A percentile compares a stretch with the other conserved stretches of the same genome.
These are phyloP conservation scores for Coniosporium tulheliwenetii DNA, from an alignment of 2,329 filamentous ascomycete species.

Conservation along the genomic window DNA sequence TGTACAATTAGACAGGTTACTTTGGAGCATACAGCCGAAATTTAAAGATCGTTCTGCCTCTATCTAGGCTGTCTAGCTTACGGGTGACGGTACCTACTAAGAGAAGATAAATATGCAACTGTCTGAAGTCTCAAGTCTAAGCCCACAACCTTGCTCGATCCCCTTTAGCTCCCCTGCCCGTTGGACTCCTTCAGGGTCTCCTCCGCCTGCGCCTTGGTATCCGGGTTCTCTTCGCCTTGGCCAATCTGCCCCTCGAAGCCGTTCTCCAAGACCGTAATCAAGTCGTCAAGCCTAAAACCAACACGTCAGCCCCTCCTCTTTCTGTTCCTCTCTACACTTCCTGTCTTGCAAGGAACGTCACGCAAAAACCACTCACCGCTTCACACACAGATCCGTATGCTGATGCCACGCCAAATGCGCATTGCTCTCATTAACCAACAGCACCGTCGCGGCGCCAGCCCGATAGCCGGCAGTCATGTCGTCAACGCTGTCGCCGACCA, in stretches of 20 bases:
- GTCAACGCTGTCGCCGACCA: slow-evolving; percentile 56
- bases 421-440: slow-evolving; percentile 77
- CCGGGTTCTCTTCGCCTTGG: slow-evolving; percentile 11
- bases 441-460: slow-evolving; percentile 80
- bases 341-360: background rate
- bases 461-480: slow-evolving; percentile 78
- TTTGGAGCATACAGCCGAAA: no score
- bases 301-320: background rate
- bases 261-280: slow-evolving; percentile 57
- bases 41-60: no score
- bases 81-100: no score
- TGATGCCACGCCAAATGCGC: slow-evolving; percentile 50
- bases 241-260: slow-evolving; percentile 47
- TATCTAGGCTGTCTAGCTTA: no score
- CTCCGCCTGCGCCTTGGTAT: slow-evolving; percentile 11
- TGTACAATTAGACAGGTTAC: no score
- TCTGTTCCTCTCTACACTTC: no score
- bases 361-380: slow-evolving; percentile 11
- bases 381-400: slow-evolving; percentile 62
- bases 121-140: no score
- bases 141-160: no score
- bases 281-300: slow-evolving; percentile 47
- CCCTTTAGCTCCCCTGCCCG: no score
- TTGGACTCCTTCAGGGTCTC: slow-evolving; percentile 7
- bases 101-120: no score